Conservation (phyloP, 345 rosid species). For the Aquilaria yunnanensis region DNA sequence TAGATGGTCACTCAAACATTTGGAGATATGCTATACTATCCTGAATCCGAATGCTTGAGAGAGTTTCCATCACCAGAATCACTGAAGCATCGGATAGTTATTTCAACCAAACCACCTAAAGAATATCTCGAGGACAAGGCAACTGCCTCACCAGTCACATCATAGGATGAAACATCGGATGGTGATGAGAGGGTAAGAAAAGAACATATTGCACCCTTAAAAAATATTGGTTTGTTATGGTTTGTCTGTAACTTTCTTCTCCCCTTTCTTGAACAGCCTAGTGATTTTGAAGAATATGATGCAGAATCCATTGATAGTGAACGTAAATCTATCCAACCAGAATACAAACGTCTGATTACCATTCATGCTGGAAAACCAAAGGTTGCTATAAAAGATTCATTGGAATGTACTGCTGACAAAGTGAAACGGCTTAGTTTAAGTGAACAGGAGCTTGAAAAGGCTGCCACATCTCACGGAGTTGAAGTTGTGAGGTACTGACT, state of each 20-base stretch:
- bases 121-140: constrained; percentile 64
- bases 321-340: constrained; percentile 16
- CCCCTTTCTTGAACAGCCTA: constrained; percentile 8
- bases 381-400: constrained; percentile 36
- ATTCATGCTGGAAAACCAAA: constrained; percentile 57
- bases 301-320: constrained; percentile 19
- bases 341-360: constrained; percentile 42
- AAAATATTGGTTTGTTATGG: neutral
- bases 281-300: constrained; percentile 42
- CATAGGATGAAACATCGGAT: constrained; percentile 42
- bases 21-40: constrained; percentile 59
- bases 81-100: constrained; percentile 56
- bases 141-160: constrained; percentile 25
- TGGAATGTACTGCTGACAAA: constrained; percentile 31
- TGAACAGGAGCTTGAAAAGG: constrained; percentile 59
- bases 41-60: constrained; percentile 49
- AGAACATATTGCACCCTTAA: neutral
- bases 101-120: constrained; percentile 93
- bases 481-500: constrained; percentile 50
- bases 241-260: neutral
- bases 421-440: constrained; percentile 77
- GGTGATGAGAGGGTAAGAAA: constrained; percentile 30
- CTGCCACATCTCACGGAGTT: constrained; percentile 39
- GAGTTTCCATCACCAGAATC: constrained; percentile 89
- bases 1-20: constrained; percentile 75